Percentiles rank a stretch among this genome's conserved stretches.
Evolutionary conservation across 1,284 basidiomycete genomes (phyloP).

Genomic region (Ceratorhiza oryzae-sativae): DNA sequence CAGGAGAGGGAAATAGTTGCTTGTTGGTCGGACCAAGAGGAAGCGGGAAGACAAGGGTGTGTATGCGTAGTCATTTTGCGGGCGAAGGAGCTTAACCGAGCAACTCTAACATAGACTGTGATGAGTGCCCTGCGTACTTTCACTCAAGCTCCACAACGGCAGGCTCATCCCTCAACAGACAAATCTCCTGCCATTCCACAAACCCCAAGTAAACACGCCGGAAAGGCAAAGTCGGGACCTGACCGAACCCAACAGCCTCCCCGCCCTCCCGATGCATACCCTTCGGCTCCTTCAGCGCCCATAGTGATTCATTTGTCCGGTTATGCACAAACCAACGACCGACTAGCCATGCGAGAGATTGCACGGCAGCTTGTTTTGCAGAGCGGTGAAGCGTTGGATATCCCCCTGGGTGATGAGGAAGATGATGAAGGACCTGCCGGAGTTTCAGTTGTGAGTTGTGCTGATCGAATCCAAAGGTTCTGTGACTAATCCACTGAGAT

Average conservation of each 20-base stretch:
- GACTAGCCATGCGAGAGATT: slow-evolving; percentile 91
- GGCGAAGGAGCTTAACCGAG: background rate
- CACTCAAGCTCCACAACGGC: background rate
- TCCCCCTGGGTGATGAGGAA: slow-evolving; percentile 48
- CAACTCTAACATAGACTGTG: slow-evolving; percentile 3
- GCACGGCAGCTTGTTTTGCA: slow-evolving; percentile 79
- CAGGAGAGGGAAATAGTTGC: slow-evolving; percentile 91
- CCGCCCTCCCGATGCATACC: slow-evolving; percentile 48
- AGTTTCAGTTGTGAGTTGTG: slow-evolving; percentile 28
- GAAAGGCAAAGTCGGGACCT: slow-evolving; percentile 3
- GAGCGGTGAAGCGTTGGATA: slow-evolving; percentile 58
- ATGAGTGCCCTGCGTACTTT: slow-evolving; percentile 20
- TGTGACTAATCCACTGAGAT: background rate
- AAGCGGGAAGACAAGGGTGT: slow-evolving; percentile 82
- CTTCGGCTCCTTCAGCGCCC: slow-evolving; percentile 49
- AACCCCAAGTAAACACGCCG: slow-evolving; percentile 19
- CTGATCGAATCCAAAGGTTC: background rate
- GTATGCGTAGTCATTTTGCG: slow-evolving; percentile 46
- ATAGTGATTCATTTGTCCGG: slow-evolving; percentile 87
- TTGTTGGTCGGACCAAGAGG: slow-evolving; percentile 82
- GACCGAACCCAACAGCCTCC: slow-evolving; percentile 10
- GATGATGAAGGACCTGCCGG: slow-evolving; percentile 48
- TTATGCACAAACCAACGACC: slow-evolving; percentile 82
- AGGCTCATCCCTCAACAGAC: slow-evolving; percentile 27
- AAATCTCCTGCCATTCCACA: background rate